These are phyloP conservation scores for Elsinoe fawcettii DNA, from an alignment of 2,329 filamentous ascomycete species.

Conservation along the genomic window DNA sequence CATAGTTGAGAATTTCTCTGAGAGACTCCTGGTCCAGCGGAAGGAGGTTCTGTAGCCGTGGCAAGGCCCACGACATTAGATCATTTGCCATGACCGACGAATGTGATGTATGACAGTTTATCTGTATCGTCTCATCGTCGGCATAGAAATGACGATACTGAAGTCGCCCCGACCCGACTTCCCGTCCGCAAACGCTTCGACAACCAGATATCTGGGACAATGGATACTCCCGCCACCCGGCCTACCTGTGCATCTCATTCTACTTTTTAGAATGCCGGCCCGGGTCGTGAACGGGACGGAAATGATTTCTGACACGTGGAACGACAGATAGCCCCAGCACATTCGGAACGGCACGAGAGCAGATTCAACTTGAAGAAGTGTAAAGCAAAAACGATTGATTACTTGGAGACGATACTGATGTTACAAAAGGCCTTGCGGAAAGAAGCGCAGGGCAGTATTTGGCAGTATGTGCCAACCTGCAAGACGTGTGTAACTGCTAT, in stretches of 20 bases:
- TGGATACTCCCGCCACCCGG: conserved; percentile 2
- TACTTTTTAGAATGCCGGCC: background rate
- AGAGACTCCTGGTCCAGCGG: conserved; percentile 80
- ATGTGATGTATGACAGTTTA: background rate
- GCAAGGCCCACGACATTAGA: conserved; percentile 47
- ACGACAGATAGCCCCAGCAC: background rate
- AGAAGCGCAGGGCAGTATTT: background rate
- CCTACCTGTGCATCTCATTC: background rate
- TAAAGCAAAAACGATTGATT: background rate
- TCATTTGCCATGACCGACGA: conserved; percentile 21
- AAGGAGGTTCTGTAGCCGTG: conserved; percentile 70
- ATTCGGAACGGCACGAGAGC: background rate
- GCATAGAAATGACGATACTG: background rate
- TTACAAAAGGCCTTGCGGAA: background rate
- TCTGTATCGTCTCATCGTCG: too few species aligned
- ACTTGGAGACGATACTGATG: background rate
- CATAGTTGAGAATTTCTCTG: conserved; percentile 76
- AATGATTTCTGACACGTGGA: background rate
- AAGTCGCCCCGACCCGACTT: background rate
- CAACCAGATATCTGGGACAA: background rate
- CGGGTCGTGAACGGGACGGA: background rate
- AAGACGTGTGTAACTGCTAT: background rate
- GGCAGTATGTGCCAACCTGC: background rate
- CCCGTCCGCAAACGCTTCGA: background rate
- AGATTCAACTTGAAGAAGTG: background rate